These are phyloP conservation scores for Nadsonia starkeyi-henricii DNA, from an alignment of 1,139 yeast genomes.

Conservation along the genomic window DNA sequence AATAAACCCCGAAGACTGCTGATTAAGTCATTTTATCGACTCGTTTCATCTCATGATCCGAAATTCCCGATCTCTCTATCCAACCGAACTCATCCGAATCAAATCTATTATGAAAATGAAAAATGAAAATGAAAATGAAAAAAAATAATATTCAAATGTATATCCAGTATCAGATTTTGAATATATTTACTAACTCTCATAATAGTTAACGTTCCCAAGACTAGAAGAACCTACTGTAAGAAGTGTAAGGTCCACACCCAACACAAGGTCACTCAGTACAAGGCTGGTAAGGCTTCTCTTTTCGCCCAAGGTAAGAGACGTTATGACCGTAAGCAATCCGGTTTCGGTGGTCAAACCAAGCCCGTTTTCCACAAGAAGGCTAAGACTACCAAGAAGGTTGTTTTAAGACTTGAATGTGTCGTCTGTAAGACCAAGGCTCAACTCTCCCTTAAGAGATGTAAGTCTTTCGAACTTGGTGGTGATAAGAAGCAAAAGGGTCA, in stretches of 20 bases:
- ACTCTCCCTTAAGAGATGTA: constrained; percentile 97
- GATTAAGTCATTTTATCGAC: too few relatives aligned
- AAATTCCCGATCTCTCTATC: too few relatives aligned
- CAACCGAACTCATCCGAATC: too few relatives aligned
- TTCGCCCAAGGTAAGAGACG: constrained; percentile 99
- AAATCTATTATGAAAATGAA: too few relatives aligned
- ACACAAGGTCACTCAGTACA: constrained; percentile 99
- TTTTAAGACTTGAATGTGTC: constrained; percentile 97
- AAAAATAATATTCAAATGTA: too few relatives aligned
- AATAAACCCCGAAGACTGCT: too few relatives aligned
- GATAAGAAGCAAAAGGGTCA: constrained; percentile 99
- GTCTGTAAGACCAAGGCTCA: constrained; percentile 98
- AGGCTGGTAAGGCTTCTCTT: constrained; percentile 98
- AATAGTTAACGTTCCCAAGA: constrained; percentile 98
- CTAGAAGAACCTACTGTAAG: constrained; percentile 99
- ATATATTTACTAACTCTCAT: too few relatives aligned
- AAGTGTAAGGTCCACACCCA: constrained; percentile 99
- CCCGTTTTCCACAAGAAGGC: constrained; percentile 99
- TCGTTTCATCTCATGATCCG: too few relatives aligned
- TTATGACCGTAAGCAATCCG: constrained; percentile 99
- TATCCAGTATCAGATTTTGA: too few relatives aligned
- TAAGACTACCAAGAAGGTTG: constrained; percentile 99
- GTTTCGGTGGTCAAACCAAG: constrained; percentile 99
- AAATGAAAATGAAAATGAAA: too few relatives aligned
- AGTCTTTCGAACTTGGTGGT: constrained; percentile 99